Conservation (phyloP, 352 stramenopile species). For the Stephanocyclus meneghinianus region DNA sequence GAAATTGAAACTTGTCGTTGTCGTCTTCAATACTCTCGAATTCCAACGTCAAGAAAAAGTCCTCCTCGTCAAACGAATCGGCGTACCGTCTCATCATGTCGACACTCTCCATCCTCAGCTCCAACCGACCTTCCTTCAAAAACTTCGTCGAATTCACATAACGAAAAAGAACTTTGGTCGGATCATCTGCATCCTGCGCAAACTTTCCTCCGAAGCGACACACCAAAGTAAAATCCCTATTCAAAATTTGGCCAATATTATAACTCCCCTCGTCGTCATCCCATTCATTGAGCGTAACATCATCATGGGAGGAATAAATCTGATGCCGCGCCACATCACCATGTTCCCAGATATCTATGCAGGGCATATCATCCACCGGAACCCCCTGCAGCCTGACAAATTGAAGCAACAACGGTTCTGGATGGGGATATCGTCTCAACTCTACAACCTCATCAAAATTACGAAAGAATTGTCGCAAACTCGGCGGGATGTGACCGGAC, state of each 20-base stretch:
- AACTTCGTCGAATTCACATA: conserved; percentile 80
- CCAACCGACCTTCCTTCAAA: conserved; percentile 62
- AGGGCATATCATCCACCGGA: conserved; percentile 84
- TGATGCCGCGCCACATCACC: conserved; percentile 47
- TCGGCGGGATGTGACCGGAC: conserved; percentile 70
- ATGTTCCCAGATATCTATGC: conserved; percentile 82
- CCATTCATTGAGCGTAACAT: conserved; percentile 59
- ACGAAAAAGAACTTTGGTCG: conserved; percentile 80
- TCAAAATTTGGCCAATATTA: conserved; percentile 65
- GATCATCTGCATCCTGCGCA: conserved; percentile 61
- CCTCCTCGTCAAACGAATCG: conserved; percentile 71
- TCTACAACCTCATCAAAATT: conserved; percentile 79
- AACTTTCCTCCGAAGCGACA: conserved; percentile 83
- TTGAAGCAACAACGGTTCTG: conserved; percentile 67
- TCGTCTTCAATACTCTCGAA: conserved; percentile 58
- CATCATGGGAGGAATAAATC: conserved; percentile 54
- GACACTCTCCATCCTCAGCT: conserved; percentile 65
- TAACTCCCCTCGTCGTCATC: conserved; percentile 81
- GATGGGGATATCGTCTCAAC: conserved; percentile 48
- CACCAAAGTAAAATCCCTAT: conserved; percentile 82
- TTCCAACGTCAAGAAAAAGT: conserved; percentile 77
- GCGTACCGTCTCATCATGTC: conserved; percentile 83
- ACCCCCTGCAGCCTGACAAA: conserved; percentile 78
- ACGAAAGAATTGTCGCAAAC: conserved; percentile 73
- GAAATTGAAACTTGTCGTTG: background rate